These are phyloP conservation scores for Backusella liffmaniae DNA, from an alignment of 192 early-diverging fungal genomes.

Conservation along the genomic window DNA sequence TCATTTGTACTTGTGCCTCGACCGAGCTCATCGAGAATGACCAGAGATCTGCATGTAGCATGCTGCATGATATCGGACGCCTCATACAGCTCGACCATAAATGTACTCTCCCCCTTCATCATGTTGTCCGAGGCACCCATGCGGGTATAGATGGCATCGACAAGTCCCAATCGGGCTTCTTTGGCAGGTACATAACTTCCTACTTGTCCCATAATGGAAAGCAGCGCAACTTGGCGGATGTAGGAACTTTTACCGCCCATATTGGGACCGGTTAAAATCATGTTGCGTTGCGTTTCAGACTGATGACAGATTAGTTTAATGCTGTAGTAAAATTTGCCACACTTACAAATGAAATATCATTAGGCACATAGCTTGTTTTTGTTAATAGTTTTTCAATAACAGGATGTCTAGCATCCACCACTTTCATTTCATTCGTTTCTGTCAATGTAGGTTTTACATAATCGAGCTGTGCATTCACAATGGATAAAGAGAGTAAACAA, in stretches of 20 bases:
- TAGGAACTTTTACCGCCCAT: conserved; percentile 79
- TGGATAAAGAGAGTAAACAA: conserved; percentile 62
- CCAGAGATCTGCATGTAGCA: conserved; percentile 58
- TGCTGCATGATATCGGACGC: conserved; percentile 68
- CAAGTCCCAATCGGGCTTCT: conserved; percentile 59
- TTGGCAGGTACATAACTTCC: conserved; percentile 73
- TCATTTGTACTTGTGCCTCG: conserved; percentile 77
- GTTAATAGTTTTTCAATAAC: conserved; percentile 60
- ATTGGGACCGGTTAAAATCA: conserved; percentile 69
- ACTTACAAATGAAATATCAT: conserved; percentile 53
- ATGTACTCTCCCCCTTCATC: conserved; percentile 66
- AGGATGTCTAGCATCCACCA: conserved; percentile 66
- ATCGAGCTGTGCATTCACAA: conserved; percentile 48
- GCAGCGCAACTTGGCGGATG: conserved; percentile 60
- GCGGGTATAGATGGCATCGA: conserved; percentile 72
- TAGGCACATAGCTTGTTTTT: conserved; percentile 54
- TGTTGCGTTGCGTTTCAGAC: conserved; percentile 24
- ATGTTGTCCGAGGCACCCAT: conserved; percentile 76
- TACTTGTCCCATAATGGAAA: conserved; percentile 68
- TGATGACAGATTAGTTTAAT: too few species aligned
- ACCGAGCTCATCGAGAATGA: conserved; percentile 83
- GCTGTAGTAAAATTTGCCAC: too few species aligned
- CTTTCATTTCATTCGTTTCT: conserved; percentile 44
- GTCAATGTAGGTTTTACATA: conserved; percentile 63
- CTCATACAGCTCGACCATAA: conserved; percentile 79